Evolutionary conservation across 1,139 yeast genomes (phyloP).

Genomic region (Zygoascus meyerae): DNA sequence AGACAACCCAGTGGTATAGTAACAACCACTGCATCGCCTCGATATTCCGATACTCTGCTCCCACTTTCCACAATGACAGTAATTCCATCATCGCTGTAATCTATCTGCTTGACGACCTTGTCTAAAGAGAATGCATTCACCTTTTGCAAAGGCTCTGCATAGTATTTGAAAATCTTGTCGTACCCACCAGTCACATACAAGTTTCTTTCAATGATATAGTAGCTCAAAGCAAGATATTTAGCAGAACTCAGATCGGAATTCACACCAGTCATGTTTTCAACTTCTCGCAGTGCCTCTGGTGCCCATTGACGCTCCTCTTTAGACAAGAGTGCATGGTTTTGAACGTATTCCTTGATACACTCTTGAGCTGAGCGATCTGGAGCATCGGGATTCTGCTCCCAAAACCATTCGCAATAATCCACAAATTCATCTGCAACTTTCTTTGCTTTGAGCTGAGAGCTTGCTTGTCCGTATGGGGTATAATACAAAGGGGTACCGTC

Average conservation of each 20-base stretch:
- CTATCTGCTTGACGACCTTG: conserved; percentile 43
- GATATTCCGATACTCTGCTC: conserved; percentile 10
- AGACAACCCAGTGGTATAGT: conserved; percentile 73
- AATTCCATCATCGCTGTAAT: conserved; percentile 24
- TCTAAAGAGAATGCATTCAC: conserved; percentile 33
- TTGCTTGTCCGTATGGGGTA: conserved; percentile 31
- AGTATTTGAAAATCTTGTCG: conserved; percentile 46
- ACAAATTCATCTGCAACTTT: conserved; percentile 54
- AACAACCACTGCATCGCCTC: conserved; percentile 44
- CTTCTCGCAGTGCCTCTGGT: conserved; percentile 47
- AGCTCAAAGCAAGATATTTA: conserved; percentile 45
- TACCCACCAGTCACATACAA: conserved; percentile 58
- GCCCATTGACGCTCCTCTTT: conserved; percentile 47
- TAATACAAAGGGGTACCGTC: conserved; percentile 38
- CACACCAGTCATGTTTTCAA: conserved; percentile 74
- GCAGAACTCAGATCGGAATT: conserved; percentile 59
- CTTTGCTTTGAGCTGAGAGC: conserved; percentile 36
- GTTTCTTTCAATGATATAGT: conserved; percentile 71
- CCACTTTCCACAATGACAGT: conserved; percentile 11
- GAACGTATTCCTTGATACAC: conserved; percentile 43
- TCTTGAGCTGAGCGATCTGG: conserved; percentile 49
- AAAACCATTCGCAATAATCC: conserved; percentile 53
- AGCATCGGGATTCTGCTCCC: conserved; percentile 44
- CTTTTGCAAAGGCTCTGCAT: conserved; percentile 35
- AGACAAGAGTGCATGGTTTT: conserved; percentile 42